Evolutionary conservation across 2,329 filamentous ascomycete genomes (phyloP), one percentile per base, ranked within the genome.

Genomic region (Hortaea sp.): DNA sequence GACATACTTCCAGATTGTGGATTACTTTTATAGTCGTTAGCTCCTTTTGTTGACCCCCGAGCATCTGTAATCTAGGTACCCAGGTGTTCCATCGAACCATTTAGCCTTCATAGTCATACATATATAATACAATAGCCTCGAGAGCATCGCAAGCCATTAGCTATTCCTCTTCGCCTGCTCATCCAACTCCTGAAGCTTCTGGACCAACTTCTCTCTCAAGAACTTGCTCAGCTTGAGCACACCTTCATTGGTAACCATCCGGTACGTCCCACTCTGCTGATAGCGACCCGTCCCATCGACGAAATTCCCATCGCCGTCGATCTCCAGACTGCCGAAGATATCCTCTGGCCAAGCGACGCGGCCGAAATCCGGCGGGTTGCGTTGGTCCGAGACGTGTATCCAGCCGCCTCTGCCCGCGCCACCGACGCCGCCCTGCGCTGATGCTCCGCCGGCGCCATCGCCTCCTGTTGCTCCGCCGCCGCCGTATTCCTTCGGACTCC

Each of bases 301-400:
- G 60, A 82, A 79, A n/a, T 67, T 63, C 1, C 79, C 79, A 12
- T 70, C 52, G 0, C 68, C 69, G 62, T 81, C 77, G 4, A 82
- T 74, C 61, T 82, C 78, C 27, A 82, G 58, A 53, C 77, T 81
- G 10, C 79, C 79, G 57, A 82, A 77, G 42, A 82, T 82, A 63
- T 82, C 79, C 58, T 82, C 79, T 0, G 79, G 78, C 73, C 74
- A 79, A 43, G 79, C 75, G 50, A 81, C 80, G n/a, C 79, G 61
- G 1, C 79, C 79, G 62, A 71, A 82, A 49, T 82, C 79, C 2
- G 79, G 78, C 32, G 78, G 77, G 49, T 76, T 73, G 49, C 79
- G 66, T 57, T 63, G 62, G 56, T 82, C 79, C 34, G 73, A 79
- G n/a, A 82, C 69, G 57, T 82, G 79, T 37, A 82, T 76, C 66